These are phyloP conservation scores for Rubia peregrina DNA, from an alignment of 305 asterid species.

Conservation along the genomic window DNA sequence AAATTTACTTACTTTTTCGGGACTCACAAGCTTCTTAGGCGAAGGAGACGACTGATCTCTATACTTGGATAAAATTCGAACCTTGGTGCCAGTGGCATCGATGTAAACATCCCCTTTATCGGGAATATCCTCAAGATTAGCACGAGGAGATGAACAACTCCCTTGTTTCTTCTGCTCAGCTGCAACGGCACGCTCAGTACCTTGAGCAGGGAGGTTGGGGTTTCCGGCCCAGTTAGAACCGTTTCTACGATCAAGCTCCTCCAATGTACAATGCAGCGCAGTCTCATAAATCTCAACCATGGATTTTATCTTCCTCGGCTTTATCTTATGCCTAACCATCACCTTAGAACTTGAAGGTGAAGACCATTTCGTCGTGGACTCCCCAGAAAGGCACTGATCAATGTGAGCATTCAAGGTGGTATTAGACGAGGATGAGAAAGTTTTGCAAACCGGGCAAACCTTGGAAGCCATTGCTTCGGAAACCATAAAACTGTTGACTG, in stretches of 20 bases:
- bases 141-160: slow-evolving; percentile 13
- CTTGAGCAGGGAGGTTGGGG: slow-evolving; percentile 34
- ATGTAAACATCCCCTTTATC: slow-evolving; percentile 63
- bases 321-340: slow-evolving; percentile 59
- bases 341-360: slow-evolving; percentile 31
- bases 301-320: slow-evolving; percentile 58
- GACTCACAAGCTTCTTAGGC: slow-evolving; percentile 28
- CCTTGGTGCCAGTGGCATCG: slow-evolving; percentile 74
- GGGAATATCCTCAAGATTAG: slow-evolving; percentile 30
- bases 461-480: slow-evolving; percentile 81
- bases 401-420: slow-evolving; percentile 96
- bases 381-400: slow-evolving; percentile 88
- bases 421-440: slow-evolving; percentile 86
- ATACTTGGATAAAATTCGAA: slow-evolving; percentile 66
- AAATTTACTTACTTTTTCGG: slow-evolving; percentile 33
- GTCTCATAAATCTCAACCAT: slow-evolving; percentile 75
- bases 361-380: slow-evolving; percentile 40
- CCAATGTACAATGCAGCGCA: slow-evolving; percentile 62
- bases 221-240: slow-evolving; percentile 75
- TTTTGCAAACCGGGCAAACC: slow-evolving; percentile 96
- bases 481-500: slow-evolving; percentile 30
- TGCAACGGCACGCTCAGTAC: slow-evolving; percentile 25
- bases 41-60: slow-evolving; percentile 26
- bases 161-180: slow-evolving; percentile 30
- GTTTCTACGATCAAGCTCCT: slow-evolving; percentile 91